Percentiles rank a stretch among this genome's conserved stretches.
phyloP scores from a whole-genome alignment of 2,329 filamentous ascomycete species.

The Chrysoporthe deuterocubensis region DNA sequence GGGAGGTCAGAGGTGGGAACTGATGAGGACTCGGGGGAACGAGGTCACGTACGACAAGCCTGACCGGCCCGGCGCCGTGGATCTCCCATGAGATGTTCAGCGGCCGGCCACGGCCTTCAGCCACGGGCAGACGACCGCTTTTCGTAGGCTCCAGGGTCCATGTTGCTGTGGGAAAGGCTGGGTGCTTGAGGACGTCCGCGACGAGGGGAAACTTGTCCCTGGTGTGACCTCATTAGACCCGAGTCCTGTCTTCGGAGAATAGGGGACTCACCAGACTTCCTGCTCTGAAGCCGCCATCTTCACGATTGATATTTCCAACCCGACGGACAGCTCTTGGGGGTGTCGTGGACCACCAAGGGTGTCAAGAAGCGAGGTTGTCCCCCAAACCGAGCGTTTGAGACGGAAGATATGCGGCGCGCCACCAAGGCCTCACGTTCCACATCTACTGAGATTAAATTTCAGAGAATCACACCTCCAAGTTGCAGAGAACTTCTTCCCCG shows the following conservation, averaged over 20 bases:
- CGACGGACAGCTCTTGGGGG: not conserved
- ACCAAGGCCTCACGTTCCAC: not conserved
- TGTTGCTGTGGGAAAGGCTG: constrained; percentile 67
- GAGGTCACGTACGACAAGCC: constrained; percentile 67
- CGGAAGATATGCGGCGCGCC: not conserved
- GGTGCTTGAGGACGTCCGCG: constrained; percentile 65
- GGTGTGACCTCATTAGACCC: not conserved
- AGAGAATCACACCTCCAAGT: not conserved
- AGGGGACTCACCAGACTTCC: constrained; percentile 20
- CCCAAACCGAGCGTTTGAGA: not conserved
- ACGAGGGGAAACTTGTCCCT: constrained; percentile 46
- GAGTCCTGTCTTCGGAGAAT: not conserved
- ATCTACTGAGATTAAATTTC: too few relatives aligned
- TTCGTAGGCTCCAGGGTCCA: constrained; percentile 72
- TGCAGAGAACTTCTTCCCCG: not conserved
- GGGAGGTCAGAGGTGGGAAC: constrained; percentile 14
- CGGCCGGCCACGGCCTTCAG: constrained; percentile 73
- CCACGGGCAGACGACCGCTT: constrained; percentile 66
- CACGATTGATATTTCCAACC: not conserved
- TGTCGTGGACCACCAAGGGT: not conserved
- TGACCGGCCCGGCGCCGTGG: constrained; percentile 73
- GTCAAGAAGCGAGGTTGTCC: not conserved
- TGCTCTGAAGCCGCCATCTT: constrained; percentile 15
- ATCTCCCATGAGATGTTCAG: constrained; percentile 79
- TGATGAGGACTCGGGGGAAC: constrained; percentile 11